Evolutionary conservation across 148 eudicot genomes (phyloP).

Genomic region (Rhododendron ovatum): DNA sequence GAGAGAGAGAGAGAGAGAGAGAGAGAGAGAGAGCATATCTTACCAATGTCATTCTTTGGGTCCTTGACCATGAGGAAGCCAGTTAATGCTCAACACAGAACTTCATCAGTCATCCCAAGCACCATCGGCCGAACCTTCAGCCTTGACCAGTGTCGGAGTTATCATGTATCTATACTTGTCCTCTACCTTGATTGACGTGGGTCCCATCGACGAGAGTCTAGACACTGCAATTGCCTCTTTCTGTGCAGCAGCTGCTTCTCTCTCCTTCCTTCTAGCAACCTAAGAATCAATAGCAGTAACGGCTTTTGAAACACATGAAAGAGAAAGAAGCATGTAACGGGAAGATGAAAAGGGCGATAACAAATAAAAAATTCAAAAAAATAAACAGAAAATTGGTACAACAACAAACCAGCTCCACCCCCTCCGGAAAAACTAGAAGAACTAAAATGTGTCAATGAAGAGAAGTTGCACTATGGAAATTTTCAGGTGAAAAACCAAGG

Average conservation of each 20-base stretch:
- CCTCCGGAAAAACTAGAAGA: neutral
- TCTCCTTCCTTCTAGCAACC: constrained; percentile 54
- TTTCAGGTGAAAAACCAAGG: neutral
- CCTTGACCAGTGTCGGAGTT: constrained; percentile 27
- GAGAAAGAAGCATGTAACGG: neutral
- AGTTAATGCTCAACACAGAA: neutral
- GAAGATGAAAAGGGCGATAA: neutral
- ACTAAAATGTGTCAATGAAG: neutral
- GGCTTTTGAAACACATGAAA: neutral
- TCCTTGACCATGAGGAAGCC: neutral
- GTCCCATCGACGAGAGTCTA: constrained; percentile 22
- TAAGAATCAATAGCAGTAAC: constrained; percentile 11
- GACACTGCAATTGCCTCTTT: constrained; percentile 38
- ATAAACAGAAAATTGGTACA: neutral
- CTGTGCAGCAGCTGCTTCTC: constrained; percentile 44
- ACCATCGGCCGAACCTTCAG: constrained; percentile 48
- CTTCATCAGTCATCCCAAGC: constrained; percentile 46
- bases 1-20: neutral
- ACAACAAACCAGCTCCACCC: neutral
- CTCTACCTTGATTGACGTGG: constrained; percentile 36
- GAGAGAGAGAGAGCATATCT: neutral
- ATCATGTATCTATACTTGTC: constrained; percentile 53
- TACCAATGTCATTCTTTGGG: constrained; percentile 3
- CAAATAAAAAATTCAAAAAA: neutral
- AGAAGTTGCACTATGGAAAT: neutral